These are phyloP conservation scores for Hypoxylon sp. DNA, from an alignment of 2,329 filamentous ascomycete genomes.

Conservation along the genomic window DNA sequence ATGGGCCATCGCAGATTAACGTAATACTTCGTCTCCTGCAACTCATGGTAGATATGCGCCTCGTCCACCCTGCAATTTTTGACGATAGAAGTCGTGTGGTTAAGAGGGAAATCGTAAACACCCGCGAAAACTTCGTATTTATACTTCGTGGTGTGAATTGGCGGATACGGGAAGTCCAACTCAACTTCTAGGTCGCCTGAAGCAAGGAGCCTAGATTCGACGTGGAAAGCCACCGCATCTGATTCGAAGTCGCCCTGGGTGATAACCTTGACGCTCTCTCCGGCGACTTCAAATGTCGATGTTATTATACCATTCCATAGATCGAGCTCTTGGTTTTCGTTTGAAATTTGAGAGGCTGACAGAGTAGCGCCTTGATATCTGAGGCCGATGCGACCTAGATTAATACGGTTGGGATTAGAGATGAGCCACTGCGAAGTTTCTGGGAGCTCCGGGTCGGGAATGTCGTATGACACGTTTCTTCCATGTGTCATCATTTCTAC, in stretches of 20 bases:
- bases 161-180: slow-evolving; percentile 62
- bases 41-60: slow-evolving; percentile 57
- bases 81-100: slow-evolving; percentile 57
- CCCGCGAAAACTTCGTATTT: slow-evolving; percentile 63
- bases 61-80: slow-evolving; percentile 30
- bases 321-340: slow-evolving; percentile 56
- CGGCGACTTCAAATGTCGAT: slow-evolving; percentile 56
- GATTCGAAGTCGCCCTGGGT: slow-evolving; percentile 59
- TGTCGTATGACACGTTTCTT: slow-evolving; percentile 58
- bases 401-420: slow-evolving; percentile 63
- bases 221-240: slow-evolving; percentile 57
- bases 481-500: slow-evolving; percentile 56
- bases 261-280: slow-evolving; percentile 53
- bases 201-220: slow-evolving; percentile 57
- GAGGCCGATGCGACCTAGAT: slow-evolving; percentile 61
- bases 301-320: slow-evolving; percentile 59
- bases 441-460: slow-evolving; percentile 56
- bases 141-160: slow-evolving; percentile 58
- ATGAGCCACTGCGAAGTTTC: slow-evolving; percentile 67
- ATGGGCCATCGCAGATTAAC: slow-evolving; percentile 57
- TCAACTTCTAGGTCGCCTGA: slow-evolving; percentile 56
- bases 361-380: slow-evolving; percentile 55
- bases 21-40: slow-evolving; percentile 59
- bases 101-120: slow-evolving; percentile 57
- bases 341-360: slow-evolving; percentile 49